phyloP scores from a whole-genome alignment of 2,329 filamentous ascomycete species.

The Pseudocercospora musae region DNA sequence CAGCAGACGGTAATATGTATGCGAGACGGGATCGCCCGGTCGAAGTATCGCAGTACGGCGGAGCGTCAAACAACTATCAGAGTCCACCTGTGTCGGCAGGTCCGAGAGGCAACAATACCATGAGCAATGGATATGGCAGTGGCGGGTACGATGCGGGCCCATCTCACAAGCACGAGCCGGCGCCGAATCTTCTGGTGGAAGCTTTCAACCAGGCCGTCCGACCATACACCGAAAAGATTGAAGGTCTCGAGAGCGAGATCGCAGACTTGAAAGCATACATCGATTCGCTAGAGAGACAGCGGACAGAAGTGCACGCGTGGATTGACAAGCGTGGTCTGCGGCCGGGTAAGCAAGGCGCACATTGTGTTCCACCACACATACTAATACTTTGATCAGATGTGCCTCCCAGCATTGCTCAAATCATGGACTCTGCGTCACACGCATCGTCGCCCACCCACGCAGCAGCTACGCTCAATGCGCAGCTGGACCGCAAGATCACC shows the following conservation, averaged over 20 bases:
- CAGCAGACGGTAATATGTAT: constrained; percentile 43
- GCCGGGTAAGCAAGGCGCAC: constrained; percentile 43
- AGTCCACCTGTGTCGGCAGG: constrained; percentile 5
- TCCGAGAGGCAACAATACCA: constrained; percentile 7
- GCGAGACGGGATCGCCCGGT: constrained; percentile 43
- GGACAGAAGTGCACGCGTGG: constrained; percentile 52
- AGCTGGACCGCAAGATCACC: constrained; percentile 57
- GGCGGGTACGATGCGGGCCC: constrained; percentile 23
- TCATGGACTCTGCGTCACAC: constrained; percentile 50
- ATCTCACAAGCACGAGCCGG: constrained; percentile 38
- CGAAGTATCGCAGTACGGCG: constrained; percentile 31
- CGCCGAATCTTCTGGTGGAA: constrained; percentile 50
- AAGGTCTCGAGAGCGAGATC: constrained; percentile 50
- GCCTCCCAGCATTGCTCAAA: constrained; percentile 50
- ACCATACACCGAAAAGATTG: constrained; percentile 53
- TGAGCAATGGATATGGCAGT: constrained; percentile 17
- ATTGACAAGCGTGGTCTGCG: constrained; percentile 55
- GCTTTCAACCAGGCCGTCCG: constrained; percentile 54
- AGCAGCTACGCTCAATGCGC: constrained; percentile 52
- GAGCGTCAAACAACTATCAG: constrained; percentile 5
- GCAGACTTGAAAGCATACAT: constrained; percentile 50
- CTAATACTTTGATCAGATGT: constrained; percentile 41
- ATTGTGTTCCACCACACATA: not conserved
- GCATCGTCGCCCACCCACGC: constrained; percentile 41
- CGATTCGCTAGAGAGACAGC: constrained; percentile 51